Evolutionary conservation across 805 yeast species (phyloP).

Genomic region (Pichia insulana): DNA sequence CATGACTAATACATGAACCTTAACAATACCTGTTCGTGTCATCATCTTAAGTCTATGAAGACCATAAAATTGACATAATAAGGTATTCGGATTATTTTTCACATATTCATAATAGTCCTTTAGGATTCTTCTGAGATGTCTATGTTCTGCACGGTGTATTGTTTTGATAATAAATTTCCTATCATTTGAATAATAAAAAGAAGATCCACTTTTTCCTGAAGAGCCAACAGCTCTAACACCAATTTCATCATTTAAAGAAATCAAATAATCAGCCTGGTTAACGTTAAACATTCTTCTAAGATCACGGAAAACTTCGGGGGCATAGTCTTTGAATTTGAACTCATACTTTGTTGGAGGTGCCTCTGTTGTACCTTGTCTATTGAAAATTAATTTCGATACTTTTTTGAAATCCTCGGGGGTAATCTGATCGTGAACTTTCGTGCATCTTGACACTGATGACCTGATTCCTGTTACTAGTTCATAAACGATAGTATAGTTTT

Average conservation of each 20-base stretch:
- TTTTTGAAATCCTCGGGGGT: constrained; percentile 61
- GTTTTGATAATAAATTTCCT: constrained; percentile 92
- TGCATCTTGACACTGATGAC: constrained; percentile 87
- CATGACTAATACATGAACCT: constrained; percentile 92
- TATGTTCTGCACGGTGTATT: constrained; percentile 87
- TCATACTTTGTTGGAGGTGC: constrained; percentile 94
- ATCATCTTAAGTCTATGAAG: constrained; percentile 91
- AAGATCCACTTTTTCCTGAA: constrained; percentile 95
- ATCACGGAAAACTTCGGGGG: constrained; percentile 90
- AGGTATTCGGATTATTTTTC: constrained; percentile 74
- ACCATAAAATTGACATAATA: constrained; percentile 93
- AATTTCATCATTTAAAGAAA: constrained; percentile 87
- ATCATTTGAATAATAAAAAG: constrained; percentile 91
- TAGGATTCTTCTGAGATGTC: constrained; percentile 64
- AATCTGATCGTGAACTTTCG: constrained; percentile 72
- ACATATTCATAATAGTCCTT: constrained; percentile 77
- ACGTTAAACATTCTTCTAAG: constrained; percentile 71
- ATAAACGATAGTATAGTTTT: constrained; percentile 87
- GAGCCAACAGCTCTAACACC: constrained; percentile 87
- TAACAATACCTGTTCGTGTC: constrained; percentile 42
- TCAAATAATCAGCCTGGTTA: constrained; percentile 92
- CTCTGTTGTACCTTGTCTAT: constrained; percentile 74
- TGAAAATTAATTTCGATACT: constrained; percentile 78
- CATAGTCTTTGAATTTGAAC: constrained; percentile 92
- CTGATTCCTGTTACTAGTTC: constrained; percentile 96